Base-by-base conservation (phyloP, 441 rosid genomes). In the Iberis amara region DNA sequence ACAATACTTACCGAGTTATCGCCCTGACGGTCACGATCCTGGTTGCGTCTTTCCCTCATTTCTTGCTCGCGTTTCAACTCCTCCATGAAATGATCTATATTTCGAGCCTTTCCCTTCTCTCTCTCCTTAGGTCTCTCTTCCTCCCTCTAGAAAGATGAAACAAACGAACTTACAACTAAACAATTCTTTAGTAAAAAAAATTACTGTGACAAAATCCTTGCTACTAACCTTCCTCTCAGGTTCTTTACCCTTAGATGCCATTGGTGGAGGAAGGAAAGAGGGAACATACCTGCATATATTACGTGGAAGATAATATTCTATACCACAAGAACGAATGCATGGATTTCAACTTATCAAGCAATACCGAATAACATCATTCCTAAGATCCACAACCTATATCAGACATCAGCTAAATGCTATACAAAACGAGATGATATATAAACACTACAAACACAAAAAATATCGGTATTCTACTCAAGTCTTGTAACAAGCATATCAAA, bases 1-100 rank as follows among this genome's bases (percentile, higher is more conserved):
- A 63, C 21, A 1, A 49, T 33, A 73, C 85, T 73, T 59, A 86
- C 99, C 65, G 95, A 73, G 75, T 7, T 77, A 65, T 89, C 96
- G 31, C 47, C 66, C 53, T 69, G 70, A 48, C 78, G 89, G 49
- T 94, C 99, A 28, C 84, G 97, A 81, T 94, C 97, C 68, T 86
- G 97, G 75, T 86, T 84, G 57, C 99, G 65, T 67, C 84, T 94
- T 79, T 89, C 97, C 71, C 97, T 86, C 89, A 84, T 54, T 72
- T 89, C 99, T 58, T 94, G 99, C 54, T 89, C 99, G 68, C 83
- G 96, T 75, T 86, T 94, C 79, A 94, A 76, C 79, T 92, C 99
- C 77, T 92, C 96, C 96, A 92, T 81, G 60, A 92, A 89, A 73
- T 84, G 71, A 78, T 94, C 99, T 69, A 94, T 92, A 62, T 92